Evolutionary conservation across 1,284 basidiomycete genomes (phyloP).

Genomic region (Serendipita sp.): DNA sequence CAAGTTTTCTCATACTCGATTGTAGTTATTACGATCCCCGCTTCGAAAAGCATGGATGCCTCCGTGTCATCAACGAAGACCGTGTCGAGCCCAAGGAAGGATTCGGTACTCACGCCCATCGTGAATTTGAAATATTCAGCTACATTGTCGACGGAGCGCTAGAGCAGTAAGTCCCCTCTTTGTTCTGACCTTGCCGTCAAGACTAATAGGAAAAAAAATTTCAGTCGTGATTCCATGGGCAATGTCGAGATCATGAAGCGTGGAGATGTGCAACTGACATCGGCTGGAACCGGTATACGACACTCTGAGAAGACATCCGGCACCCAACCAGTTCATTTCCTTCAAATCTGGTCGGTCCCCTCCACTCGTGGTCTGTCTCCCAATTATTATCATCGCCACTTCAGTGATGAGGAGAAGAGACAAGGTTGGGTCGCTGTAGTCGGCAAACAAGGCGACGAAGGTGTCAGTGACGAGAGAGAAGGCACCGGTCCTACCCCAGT

Average conservation of each 20-base stretch:
- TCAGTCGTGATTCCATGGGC: constrained; percentile 73
- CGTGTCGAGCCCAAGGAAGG: constrained; percentile 64
- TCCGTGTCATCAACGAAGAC: constrained; percentile 83
- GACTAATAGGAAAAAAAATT: background rate
- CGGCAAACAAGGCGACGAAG: constrained; percentile 44
- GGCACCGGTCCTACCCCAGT: constrained; percentile 60
- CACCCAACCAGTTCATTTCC: constrained; percentile 54
- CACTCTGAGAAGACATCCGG: constrained; percentile 68
- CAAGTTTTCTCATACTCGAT: background rate
- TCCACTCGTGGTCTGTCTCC: constrained; percentile 42
- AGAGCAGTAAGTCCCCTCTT: constrained; percentile 44
- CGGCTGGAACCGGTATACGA: constrained; percentile 73
- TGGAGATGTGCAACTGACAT: constrained; percentile 84
- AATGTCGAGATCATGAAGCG: constrained; percentile 78
- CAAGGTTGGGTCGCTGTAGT: constrained; percentile 57
- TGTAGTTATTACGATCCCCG: constrained; percentile 46
- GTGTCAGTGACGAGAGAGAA: constrained; percentile 48
- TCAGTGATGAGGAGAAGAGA: constrained; percentile 67
- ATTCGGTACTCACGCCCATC: constrained; percentile 76
- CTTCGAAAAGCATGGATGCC: constrained; percentile 43
- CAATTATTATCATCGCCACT: constrained; percentile 58
- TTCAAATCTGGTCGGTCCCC: constrained; percentile 79
- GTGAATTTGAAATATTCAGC: constrained; percentile 84
- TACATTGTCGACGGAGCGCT: constrained; percentile 69
- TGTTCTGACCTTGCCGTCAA: constrained; percentile 9